Conservation (phyloP, 305 asterid genomes). For the Solanum aculeatissimum region DNA sequence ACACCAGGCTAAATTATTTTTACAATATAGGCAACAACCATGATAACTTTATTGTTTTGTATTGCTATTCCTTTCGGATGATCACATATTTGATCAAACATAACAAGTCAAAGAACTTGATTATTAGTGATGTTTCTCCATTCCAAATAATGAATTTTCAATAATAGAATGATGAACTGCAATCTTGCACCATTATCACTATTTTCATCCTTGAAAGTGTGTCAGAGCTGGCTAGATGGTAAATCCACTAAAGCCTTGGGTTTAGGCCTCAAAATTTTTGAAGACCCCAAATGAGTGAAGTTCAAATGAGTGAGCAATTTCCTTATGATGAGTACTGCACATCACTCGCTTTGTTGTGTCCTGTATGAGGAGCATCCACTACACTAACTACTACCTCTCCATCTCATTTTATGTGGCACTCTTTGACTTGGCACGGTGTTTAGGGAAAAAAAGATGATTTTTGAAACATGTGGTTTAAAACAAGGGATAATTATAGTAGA, state of each 20-base stretch:
- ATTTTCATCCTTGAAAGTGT: neutral
- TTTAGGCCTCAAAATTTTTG: neutral
- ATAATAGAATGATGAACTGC: neutral
- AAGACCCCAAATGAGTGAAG: neutral
- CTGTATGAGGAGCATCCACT: neutral
- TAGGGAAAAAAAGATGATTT: too few relatives aligned
- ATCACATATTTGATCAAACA: neutral
- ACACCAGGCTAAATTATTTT: neutral
- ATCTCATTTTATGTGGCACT: too few relatives aligned
- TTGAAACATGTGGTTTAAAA: too few relatives aligned
- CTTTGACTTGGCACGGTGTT: too few relatives aligned
- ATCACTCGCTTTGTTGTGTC: neutral
- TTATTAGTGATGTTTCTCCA: neutral
- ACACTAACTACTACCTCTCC: neutral
- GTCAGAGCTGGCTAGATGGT: neutral
- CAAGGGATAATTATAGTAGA: too few relatives aligned
- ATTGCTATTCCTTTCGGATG: neutral
- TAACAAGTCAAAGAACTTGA: neutral
- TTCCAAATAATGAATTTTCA: neutral
- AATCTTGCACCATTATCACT: neutral
- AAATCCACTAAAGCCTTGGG: neutral
- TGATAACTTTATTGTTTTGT: neutral
- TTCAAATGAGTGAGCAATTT: neutral
- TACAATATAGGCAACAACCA: neutral
- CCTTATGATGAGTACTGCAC: neutral